These are phyloP conservation scores for Tetrapyrgos nigripes DNA, from an alignment of 1,284 basidiomycete species.

Conservation along the genomic window DNA sequence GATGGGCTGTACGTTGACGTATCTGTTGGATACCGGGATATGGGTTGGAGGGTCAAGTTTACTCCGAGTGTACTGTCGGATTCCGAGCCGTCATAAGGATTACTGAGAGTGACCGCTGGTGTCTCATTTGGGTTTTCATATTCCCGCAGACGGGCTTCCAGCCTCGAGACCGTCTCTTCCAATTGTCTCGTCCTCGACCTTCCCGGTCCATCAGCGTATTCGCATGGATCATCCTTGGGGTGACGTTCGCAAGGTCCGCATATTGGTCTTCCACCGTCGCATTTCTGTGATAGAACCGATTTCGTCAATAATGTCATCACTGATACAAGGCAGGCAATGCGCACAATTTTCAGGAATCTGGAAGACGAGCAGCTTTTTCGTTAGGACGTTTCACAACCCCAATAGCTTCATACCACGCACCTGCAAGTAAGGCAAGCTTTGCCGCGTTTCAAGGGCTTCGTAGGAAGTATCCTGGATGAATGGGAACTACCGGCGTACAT, in stretches of 20 bases:
- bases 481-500: conserved; percentile 4
- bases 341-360: conserved; percentile 22
- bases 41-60: neutral
- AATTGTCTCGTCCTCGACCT: conserved; percentile 19
- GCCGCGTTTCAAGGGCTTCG: conserved; percentile 21
- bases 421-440: conserved; percentile 22
- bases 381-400: neutral
- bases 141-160: conserved; percentile 22
- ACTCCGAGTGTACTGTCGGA: conserved; percentile 1
- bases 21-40: neutral
- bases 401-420: conserved; percentile 1
- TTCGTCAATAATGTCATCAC: neutral
- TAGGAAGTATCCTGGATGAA: no score
- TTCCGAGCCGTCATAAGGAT: conserved; percentile 12
- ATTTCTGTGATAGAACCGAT: conserved; percentile 14
- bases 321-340: neutral
- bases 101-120: conserved; percentile 9
- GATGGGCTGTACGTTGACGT: neutral
- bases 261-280: conserved; percentile 22
- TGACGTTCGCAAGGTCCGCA: conserved; percentile 24
- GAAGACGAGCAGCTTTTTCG: neutral
- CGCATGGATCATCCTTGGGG: conserved; percentile 21
- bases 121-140: conserved; percentile 20
- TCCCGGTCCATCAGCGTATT: conserved; percentile 24
- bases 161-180: conserved; percentile 21